Percentiles rank a stretch among this genome's conserved stretches.
phyloP scores from a whole-genome alignment of 768 basidiomycete genomes.

The Rhodotorula babjevae region DNA sequence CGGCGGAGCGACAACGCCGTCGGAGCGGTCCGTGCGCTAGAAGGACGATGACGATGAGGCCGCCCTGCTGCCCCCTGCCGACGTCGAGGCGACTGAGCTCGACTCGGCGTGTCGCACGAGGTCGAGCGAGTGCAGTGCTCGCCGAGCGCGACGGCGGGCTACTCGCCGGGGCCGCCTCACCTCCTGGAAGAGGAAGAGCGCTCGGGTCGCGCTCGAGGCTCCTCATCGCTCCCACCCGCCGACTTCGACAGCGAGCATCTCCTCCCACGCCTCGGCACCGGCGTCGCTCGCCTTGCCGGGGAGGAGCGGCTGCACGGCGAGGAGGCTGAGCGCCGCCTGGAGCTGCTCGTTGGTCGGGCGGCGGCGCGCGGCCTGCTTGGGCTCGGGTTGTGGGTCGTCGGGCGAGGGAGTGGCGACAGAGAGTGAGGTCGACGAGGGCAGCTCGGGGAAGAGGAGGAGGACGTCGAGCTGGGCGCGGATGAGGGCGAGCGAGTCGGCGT shows the following conservation, averaged over 20 bases:
- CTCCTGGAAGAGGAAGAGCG: neutral
- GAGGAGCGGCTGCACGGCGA: constrained; percentile 33
- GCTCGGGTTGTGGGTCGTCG: neutral
- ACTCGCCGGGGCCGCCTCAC: too few species aligned
- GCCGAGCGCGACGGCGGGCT: too few species aligned
- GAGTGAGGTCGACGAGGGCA: neutral
- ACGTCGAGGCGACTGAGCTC: too few species aligned
- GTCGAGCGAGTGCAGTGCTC: too few species aligned
- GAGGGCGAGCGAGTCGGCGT: constrained; percentile 31
- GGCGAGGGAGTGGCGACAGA: neutral
- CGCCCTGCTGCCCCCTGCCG: too few species aligned
- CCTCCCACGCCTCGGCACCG: constrained; percentile 37
- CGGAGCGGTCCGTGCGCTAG: too few species aligned
- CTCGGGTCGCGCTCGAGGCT: too few species aligned
- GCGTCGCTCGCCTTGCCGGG: constrained; percentile 24
- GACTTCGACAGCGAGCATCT: constrained; percentile 30
- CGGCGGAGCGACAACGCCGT: too few species aligned
- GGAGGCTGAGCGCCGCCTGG: constrained; percentile 23
- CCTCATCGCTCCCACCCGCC: constrained; percentile 28
- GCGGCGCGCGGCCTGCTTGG: neutral
- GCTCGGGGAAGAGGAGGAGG: constrained; percentile 28
- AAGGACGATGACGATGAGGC: too few species aligned
- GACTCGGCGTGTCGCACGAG: too few species aligned
- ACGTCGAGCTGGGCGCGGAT: constrained; percentile 31
- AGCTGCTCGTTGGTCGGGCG: constrained; percentile 34